phyloP scores from a whole-genome alignment of 139 green algal species.

The Chlorella sp. region DNA sequence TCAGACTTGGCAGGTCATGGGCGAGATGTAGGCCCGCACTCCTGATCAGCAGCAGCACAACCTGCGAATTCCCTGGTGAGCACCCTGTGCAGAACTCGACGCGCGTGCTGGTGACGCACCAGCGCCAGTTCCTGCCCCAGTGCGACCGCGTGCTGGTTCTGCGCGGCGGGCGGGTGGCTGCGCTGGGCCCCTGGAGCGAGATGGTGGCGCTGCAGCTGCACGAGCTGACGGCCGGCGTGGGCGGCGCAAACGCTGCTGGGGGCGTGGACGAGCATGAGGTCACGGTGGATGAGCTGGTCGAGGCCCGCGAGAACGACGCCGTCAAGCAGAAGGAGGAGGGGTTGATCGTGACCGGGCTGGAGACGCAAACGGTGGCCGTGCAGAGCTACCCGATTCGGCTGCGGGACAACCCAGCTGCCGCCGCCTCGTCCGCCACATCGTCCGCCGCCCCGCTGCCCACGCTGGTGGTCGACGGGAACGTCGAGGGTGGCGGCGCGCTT shows the following conservation, averaged over 20 bases:
- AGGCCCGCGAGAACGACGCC: background rate
- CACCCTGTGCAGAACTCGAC: conserved; percentile 31
- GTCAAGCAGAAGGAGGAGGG: too few species aligned
- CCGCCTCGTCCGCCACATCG: too few species aligned
- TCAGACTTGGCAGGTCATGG: background rate
- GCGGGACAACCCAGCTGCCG: too few species aligned
- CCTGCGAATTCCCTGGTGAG: background rate
- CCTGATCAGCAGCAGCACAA: too few species aligned
- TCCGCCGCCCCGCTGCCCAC: too few species aligned
- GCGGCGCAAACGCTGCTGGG: background rate
- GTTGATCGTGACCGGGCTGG: too few species aligned
- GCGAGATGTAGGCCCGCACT: too few species aligned
- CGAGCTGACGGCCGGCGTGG: conserved; percentile 34
- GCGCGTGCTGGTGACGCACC: conserved; percentile 83
- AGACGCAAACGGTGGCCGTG: too few species aligned
- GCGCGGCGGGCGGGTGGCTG: conserved; percentile 39
- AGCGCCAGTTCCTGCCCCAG: conserved; percentile 78
- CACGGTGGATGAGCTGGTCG: conserved; percentile 5
- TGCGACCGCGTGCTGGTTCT: conserved; percentile 77
- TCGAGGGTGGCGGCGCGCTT: too few species aligned
- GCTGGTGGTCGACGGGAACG: too few species aligned
- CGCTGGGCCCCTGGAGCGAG: conserved; percentile 51
- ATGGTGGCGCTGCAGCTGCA: conserved; percentile 32
- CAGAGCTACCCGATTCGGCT: too few species aligned
- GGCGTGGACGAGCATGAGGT: background rate